phyloP scores from a whole-genome alignment of 495 filamentous ascomycete genomes.

The Jackrogersella minutella region DNA sequence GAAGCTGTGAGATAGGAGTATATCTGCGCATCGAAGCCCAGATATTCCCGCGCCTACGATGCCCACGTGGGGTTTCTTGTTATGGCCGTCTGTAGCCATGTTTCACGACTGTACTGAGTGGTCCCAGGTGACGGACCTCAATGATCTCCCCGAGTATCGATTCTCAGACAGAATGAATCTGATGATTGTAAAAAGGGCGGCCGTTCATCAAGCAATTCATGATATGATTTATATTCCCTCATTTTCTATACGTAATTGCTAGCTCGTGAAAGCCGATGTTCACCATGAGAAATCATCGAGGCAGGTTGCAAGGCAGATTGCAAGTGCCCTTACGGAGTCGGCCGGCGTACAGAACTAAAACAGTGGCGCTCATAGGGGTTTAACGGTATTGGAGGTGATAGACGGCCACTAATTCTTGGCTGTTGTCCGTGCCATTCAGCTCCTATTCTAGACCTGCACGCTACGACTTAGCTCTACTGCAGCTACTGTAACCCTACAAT shows the following conservation, averaged over 20 bases:
- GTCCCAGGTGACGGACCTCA: not conserved
- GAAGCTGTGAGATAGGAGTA: slow-evolving; percentile 70
- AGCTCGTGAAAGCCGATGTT: not conserved
- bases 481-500: too few species aligned
- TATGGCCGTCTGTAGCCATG: not conserved
- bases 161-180: not conserved
- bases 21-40: slow-evolving; percentile 74
- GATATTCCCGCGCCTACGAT: slow-evolving; percentile 74
- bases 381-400: not conserved
- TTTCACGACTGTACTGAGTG: not conserved
- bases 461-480: too few species aligned
- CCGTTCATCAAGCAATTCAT: not conserved
- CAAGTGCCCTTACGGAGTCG: not conserved
- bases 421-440: not conserved
- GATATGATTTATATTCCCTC: not conserved
- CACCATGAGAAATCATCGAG: slow-evolving; percentile 1
- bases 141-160: not conserved
- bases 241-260: not conserved
- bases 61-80: slow-evolving; percentile 60
- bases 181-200: not conserved
- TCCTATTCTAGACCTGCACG: not conserved
- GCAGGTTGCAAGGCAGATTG: slow-evolving; percentile 20
- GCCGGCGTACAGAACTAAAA: not conserved
- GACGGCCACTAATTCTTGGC: not conserved
- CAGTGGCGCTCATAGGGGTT: too few species aligned